Evolutionary conservation across 768 basidiomycete genomes (phyloP), one percentile per base, ranked within the genome.

Genomic region (Lentinus brumalis): DNA sequence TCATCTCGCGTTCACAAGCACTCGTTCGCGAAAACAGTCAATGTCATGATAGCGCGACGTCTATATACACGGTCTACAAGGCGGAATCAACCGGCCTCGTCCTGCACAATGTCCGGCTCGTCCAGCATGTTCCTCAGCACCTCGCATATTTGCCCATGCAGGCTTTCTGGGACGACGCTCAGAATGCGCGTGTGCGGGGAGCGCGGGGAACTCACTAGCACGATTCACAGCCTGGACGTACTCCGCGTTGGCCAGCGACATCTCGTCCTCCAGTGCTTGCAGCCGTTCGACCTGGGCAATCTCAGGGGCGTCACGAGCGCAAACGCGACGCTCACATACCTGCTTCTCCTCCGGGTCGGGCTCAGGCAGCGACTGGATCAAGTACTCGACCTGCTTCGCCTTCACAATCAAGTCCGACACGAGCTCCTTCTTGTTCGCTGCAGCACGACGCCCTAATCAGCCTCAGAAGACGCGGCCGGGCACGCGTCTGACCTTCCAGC

Each of bases 301-400:
- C 29, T 38, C 54, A 18, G 21, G 1, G 92, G 26, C 9, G 5
- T 11, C 29, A 32, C 16, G 39, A 44, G 46, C 9, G 39, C 45
- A 35, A 15, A 35, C 50, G 38, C 31, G 31, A 12, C 55, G 11
- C 18, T 9, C 5, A 67, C 77, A 30, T 58, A 86, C 92, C 80
- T 92, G 91, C 21, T 80, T 81, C 69, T 90, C 88, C 69, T 92
- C 91, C 2, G 86, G 80, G 70, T 94, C 92, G 2, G 89, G 88
- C 41, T 84, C 85, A 0, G 92, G 93, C 14, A 96, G 74, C 0
- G 86, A 87, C 52, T 89, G 83, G 53, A 96, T 91, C 50, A 96
- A 82, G 67, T 85, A 88, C 67, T 96, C 90, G 44, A 96, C 84
- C 72, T 95, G 92, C 69, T 96, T 96, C 14, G 92, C 92, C 68